Evolutionary conservation across 305 asterid genomes (phyloP).

Genomic region (Fraxinus latifolia): DNA sequence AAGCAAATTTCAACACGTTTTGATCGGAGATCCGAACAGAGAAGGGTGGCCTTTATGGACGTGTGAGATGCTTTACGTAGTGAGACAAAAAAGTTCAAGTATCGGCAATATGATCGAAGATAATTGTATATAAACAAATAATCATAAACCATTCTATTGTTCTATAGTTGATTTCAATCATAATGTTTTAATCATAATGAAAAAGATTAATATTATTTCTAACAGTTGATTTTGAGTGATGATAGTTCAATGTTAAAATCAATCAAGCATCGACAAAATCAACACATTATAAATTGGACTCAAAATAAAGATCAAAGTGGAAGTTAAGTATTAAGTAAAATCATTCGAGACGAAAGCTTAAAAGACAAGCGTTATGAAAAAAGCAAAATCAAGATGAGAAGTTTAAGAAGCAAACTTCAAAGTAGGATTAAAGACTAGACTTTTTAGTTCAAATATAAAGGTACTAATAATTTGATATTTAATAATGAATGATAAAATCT

Average conservation of each 20-base stretch:
- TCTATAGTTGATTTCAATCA: not conserved
- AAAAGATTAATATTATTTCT: not conserved
- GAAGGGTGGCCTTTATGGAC: not conserved
- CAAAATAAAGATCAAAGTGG: not conserved
- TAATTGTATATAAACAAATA: too few relatives aligned
- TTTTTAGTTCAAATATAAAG: too few relatives aligned
- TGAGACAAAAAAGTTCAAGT: not conserved
- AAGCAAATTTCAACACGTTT: not conserved
- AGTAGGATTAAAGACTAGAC: too few relatives aligned
- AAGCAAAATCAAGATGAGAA: too few relatives aligned
- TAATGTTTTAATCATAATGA: not conserved
- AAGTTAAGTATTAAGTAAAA: not conserved
- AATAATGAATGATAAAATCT: too few relatives aligned
- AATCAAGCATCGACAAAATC: not conserved
- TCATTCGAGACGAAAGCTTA: too few relatives aligned
- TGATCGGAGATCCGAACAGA: not conserved
- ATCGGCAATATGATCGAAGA: not conserved
- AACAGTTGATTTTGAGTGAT: not conserved
- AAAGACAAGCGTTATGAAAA: too few relatives aligned
- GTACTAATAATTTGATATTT: too few relatives aligned
- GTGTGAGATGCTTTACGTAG: not conserved
- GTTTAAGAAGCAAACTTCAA: too few relatives aligned
- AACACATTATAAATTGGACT: not conserved
- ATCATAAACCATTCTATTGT: not conserved
- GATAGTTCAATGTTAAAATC: not conserved